Conservation (phyloP, 495 filamentous ascomycete species). For the Neurospora sp. region DNA sequence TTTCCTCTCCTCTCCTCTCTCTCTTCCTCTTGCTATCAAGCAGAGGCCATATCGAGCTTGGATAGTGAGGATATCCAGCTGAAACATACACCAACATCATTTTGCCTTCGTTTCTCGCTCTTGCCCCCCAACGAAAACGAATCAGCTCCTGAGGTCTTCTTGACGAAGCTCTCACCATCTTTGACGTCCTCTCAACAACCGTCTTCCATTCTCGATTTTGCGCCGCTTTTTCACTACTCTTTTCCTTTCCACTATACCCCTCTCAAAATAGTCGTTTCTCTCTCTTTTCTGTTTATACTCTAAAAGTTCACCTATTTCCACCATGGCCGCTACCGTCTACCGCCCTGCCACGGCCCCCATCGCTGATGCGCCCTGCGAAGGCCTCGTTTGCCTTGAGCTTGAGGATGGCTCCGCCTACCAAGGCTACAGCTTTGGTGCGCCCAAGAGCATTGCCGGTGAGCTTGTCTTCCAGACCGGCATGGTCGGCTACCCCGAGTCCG, state of each 20-base stretch:
- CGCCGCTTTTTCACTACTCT: background rate
- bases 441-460: conserved; percentile 88
- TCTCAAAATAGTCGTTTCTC: background rate
- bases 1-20: background rate
- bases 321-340: conserved; percentile 35
- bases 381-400: conserved; percentile 72
- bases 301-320: conserved; percentile 5
- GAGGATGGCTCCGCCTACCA: conserved; percentile 82
- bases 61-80: background rate
- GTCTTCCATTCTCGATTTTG: conserved; percentile 1
- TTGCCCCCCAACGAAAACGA: background rate
- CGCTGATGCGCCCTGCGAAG: conserved; percentile 37
- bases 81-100: background rate
- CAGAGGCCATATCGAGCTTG: background rate
- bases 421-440: conserved; percentile 88
- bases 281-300: background rate
- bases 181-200: conserved; percentile 1
- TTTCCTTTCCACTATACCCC: background rate
- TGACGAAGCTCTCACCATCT: conserved; percentile 4
- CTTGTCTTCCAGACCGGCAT: conserved; percentile 99
- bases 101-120: background rate
- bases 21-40: background rate
- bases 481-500: conserved; percentile 96
- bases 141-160: background rate
- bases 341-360: conserved; percentile 47